Evolutionary conservation across 202 grass and related monocot species (phyloP).

Genomic region (Dendrocalamus latiflorus): DNA sequence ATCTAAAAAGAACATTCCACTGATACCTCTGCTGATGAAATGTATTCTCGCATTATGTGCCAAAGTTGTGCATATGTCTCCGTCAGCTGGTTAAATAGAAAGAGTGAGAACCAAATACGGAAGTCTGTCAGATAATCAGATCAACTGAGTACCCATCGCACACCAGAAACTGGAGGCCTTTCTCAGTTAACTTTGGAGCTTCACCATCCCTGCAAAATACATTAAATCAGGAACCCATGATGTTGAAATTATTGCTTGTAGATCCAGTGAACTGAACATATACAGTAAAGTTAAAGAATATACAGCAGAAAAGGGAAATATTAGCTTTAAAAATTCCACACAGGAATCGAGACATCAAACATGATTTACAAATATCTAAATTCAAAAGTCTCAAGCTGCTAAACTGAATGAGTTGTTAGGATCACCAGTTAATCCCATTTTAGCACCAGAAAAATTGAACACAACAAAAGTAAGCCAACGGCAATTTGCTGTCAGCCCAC

Average conservation of each 20-base stretch:
- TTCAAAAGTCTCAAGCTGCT: neutral
- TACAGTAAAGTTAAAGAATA: neutral
- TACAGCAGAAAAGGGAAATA: neutral
- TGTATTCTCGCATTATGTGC: constrained; percentile 99
- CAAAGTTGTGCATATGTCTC: constrained; percentile 93
- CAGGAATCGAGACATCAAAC: neutral
- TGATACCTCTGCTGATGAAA: constrained; percentile 85
- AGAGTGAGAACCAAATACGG: constrained; percentile 22
- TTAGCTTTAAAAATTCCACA: neutral
- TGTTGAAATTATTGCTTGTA: no score
- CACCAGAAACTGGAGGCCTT: constrained; percentile 92
- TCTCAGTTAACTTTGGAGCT: constrained; percentile 83
- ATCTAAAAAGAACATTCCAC: neutral
- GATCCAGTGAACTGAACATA: neutral
- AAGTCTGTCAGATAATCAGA: constrained; percentile 1
- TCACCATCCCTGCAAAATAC: constrained; percentile 72
- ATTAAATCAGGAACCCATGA: constrained; percentile 19
- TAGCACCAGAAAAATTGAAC: neutral
- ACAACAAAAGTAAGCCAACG: neutral
- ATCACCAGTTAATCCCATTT: constrained; percentile 2
- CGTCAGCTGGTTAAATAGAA: constrained; percentile 66
- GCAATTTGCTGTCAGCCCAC: neutral
- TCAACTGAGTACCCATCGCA: constrained; percentile 24
- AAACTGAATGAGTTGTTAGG: neutral
- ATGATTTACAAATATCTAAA: constrained; percentile 9